Percentiles rank a stretch among this genome's conserved stretches.
Conservation (phyloP, 2,329 filamentous ascomycete species). For the Curvularia lunata region DNA sequence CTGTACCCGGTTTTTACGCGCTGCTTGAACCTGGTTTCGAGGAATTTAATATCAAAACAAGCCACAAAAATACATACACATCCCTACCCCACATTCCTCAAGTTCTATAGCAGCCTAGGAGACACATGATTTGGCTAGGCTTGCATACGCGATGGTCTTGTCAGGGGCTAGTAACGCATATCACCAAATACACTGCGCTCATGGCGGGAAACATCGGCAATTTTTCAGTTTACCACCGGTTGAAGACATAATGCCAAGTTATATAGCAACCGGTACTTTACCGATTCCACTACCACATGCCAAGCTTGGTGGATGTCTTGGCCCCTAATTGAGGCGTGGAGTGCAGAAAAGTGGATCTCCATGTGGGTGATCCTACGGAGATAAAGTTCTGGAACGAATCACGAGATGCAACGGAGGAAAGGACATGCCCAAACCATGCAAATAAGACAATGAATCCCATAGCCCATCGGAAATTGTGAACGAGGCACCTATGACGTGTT, state of each 20-base stretch:
- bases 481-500: neutral
- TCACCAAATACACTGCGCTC: constrained; percentile 5
- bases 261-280: constrained; percentile 8
- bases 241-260: constrained; percentile 9
- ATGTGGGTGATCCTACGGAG: constrained; percentile 6
- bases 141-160: constrained; percentile 1
- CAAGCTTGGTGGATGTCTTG: constrained; percentile 12
- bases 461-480: neutral
- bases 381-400: constrained; percentile 1
- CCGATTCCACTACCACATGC: constrained; percentile 5
- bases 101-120: constrained; percentile 1
- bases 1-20: constrained; percentile 16
- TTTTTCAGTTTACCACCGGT: constrained; percentile 12
- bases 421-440: neutral
- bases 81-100: constrained; percentile 9
- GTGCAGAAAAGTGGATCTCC: constrained; percentile 9
- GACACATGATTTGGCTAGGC: neutral
- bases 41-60: constrained; percentile 16
- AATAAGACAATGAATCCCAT: neutral
- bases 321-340: constrained; percentile 10
- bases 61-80: constrained; percentile 7
- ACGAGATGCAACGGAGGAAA: neutral
- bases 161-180: constrained; percentile 5
- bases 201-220: constrained; percentile 13
- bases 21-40: constrained; percentile 12